Percentiles rank a stretch among this genome's conserved stretches.
Conservation (phyloP, 73 alveolate genomes). For the Paramecium tetraurelia region DNA sequence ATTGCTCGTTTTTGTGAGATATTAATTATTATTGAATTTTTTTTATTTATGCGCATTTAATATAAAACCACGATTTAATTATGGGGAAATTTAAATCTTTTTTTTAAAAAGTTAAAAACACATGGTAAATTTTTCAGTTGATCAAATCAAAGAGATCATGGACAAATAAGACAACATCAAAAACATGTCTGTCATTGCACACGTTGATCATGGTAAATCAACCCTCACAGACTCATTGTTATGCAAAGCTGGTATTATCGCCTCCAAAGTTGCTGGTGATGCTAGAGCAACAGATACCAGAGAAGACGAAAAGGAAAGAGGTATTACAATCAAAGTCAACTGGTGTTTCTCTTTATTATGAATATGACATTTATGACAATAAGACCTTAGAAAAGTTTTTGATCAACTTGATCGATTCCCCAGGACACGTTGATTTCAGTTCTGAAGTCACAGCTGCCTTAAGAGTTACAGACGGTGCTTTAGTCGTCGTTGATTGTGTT, state of each 20-base stretch:
- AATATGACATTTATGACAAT: conserved; percentile 73
- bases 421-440: conserved; percentile 99
- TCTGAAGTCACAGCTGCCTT: conserved; percentile 98
- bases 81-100: background rate
- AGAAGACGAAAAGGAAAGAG: conserved; percentile 98
- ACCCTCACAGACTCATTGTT: conserved; percentile 95
- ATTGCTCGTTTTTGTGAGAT: background rate
- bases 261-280: conserved; percentile 97
- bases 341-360: conserved; percentile 98
- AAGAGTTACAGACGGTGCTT: conserved; percentile 99
- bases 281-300: conserved; percentile 98
- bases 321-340: conserved; percentile 99
- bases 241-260: conserved; percentile 98
- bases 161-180: conserved; percentile 96
- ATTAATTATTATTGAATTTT: background rate
- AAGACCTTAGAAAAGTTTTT: conserved; percentile 69
- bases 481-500: conserved; percentile 98
- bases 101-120: background rate
- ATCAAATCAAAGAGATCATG: conserved; percentile 97
- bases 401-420: conserved; percentile 97
- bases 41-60: background rate
- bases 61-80: background rate
- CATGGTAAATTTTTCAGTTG: conserved; percentile 98
- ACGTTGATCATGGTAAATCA: conserved; percentile 99
- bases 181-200: conserved; percentile 97